Conservation (phyloP, 2,329 filamentous ascomycete species). For the Nothopassalora personata region DNA sequence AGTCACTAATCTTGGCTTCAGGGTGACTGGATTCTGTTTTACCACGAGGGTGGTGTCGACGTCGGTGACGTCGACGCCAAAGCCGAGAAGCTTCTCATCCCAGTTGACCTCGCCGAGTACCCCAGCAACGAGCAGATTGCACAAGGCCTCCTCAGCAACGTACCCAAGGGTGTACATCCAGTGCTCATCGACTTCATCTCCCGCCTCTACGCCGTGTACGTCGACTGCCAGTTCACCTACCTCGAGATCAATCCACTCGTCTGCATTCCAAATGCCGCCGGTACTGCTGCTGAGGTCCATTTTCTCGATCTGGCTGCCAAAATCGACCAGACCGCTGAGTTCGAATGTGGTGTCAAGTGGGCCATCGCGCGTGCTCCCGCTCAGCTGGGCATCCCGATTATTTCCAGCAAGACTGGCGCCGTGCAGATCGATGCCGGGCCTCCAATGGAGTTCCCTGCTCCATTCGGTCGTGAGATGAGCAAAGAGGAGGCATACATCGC, state of each 20-base stretch:
- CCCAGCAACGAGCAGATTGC: slow-evolving; percentile 96
- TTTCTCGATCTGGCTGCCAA: slow-evolving; percentile 99
- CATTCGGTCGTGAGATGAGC: slow-evolving; percentile 95
- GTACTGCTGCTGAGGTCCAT: slow-evolving; percentile 88
- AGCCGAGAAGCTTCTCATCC: slow-evolving; percentile 96
- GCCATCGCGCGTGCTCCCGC: slow-evolving; percentile 87
- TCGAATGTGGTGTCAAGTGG: slow-evolving; percentile 99
- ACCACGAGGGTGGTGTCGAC: slow-evolving; percentile 98
- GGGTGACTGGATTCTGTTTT: slow-evolving; percentile 99
- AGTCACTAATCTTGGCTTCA: slow-evolving; percentile 42
- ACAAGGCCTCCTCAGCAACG: slow-evolving; percentile 76
- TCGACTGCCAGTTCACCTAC: slow-evolving; percentile 99
- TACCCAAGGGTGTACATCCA: slow-evolving; percentile 92
- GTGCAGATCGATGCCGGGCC: slow-evolving; percentile 93
- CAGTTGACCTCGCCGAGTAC: slow-evolving; percentile 89
- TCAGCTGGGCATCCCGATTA: slow-evolving; percentile 74
- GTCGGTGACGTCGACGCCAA: slow-evolving; percentile 98
- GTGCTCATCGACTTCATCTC: slow-evolving; percentile 99
- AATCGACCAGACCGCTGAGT: slow-evolving; percentile 97
- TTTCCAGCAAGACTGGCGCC: slow-evolving; percentile 58
- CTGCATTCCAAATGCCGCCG: slow-evolving; percentile 89
- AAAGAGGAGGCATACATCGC: slow-evolving; percentile 99
- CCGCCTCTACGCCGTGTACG: slow-evolving; percentile 95
- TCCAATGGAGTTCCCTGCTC: slow-evolving; percentile 97
- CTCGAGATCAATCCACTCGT: slow-evolving; percentile 99